Evolutionary conservation across 2,329 filamentous ascomycete species (phyloP).

Genomic region (Neofusicoccum sp.): DNA sequence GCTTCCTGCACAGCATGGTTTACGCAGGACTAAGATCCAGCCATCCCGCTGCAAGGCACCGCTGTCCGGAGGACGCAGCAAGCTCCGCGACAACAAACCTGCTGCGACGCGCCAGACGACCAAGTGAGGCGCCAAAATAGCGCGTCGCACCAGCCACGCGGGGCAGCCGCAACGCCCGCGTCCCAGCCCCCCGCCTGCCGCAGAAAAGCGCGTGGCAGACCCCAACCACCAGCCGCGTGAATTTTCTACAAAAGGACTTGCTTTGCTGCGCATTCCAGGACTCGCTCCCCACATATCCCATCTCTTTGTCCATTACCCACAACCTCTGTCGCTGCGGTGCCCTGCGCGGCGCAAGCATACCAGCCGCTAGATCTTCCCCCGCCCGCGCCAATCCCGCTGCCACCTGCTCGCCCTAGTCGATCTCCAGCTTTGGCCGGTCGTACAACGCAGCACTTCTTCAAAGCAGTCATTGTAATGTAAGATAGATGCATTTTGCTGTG

Average conservation of each 20-base stretch:
- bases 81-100: background rate
- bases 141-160: background rate
- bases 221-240: background rate
- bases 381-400: slow-evolving; percentile 3
- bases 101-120: background rate
- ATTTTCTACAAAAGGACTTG: slow-evolving; percentile 3
- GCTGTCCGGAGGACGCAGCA: too few species aligned
- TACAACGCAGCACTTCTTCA: background rate
- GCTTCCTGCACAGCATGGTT: too few species aligned
- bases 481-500: background rate
- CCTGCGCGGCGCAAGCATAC: background rate
- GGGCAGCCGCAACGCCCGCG: background rate
- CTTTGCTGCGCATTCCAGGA: background rate
- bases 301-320: too few species aligned
- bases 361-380: slow-evolving; percentile 1
- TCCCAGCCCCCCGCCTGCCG: slow-evolving; percentile 10
- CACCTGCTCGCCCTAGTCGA: background rate
- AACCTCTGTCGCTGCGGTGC: background rate
- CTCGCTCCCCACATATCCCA: background rate
- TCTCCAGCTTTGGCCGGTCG: background rate
- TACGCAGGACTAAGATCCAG: too few species aligned
- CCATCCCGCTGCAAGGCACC: too few species aligned
- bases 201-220: slow-evolving; percentile 1
- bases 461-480: background rate
- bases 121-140: too few species aligned